Conservation (phyloP, 768 basidiomycete species). For the button mushroom (Agaricus bisporus) region DNA sequence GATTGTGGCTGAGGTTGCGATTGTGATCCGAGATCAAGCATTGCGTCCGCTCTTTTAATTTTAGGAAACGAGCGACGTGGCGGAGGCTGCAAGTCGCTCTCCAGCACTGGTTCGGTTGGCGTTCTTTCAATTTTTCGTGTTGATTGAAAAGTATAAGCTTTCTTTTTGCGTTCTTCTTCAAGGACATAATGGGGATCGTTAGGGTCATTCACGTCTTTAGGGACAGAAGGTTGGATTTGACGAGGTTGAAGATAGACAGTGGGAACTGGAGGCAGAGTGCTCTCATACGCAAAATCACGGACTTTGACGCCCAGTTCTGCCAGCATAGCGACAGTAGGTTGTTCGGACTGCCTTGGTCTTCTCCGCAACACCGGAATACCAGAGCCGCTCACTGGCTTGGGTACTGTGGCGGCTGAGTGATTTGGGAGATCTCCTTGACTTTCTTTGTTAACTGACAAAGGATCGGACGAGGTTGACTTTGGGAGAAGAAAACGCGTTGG, state of each 20-base stretch:
- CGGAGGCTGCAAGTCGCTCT: conserved; percentile 13
- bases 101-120: conserved; percentile 26
- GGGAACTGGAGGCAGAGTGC: conserved; percentile 53
- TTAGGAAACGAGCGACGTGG: conserved; percentile 21
- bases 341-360: conserved; percentile 12
- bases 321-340: conserved; percentile 18
- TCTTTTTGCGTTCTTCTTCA: conserved; percentile 14
- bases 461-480: conserved; percentile 1
- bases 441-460: neutral
- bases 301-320: conserved; percentile 35
- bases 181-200: conserved; percentile 10
- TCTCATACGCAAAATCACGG: conserved; percentile 68
- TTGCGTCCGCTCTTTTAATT: conserved; percentile 16
- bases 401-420: neutral
- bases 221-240: conserved; percentile 40
- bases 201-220: conserved; percentile 17
- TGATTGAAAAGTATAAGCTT: conserved; percentile 6
- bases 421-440: neutral
- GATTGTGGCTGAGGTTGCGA: neutral
- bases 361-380: neutral
- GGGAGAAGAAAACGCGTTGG: neutral
- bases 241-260: conserved; percentile 42
- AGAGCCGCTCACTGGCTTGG: neutral
- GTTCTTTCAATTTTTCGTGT: conserved; percentile 25
- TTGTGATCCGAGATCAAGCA: conserved; percentile 3